A percentile compares a stretch with the other conserved stretches of the same genome.
phyloP scores from a whole-genome alignment of 805 yeast species.

The Tetrapisispora nanseiensis region DNA sequence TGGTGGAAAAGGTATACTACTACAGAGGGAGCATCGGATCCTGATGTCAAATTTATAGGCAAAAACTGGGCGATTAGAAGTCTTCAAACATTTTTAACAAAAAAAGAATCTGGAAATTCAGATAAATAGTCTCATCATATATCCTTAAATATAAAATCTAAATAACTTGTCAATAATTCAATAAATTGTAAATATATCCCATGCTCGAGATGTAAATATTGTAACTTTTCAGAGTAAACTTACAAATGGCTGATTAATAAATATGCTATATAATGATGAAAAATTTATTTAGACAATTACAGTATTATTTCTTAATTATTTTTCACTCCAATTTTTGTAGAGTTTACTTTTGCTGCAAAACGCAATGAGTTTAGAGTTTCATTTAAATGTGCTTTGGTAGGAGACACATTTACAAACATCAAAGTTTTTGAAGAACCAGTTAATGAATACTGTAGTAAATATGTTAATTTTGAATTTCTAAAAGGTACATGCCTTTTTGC shows the following conservation, averaged over 20 bases:
- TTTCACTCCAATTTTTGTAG: constrained; percentile 33
- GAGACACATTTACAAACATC: constrained; percentile 87
- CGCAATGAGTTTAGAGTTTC: constrained; percentile 81
- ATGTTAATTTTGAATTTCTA: constrained; percentile 88
- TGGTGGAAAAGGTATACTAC: constrained; percentile 68
- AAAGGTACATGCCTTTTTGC: constrained; percentile 68
- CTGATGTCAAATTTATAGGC: constrained; percentile 63
- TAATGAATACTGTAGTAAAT: constrained; percentile 71
- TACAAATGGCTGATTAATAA: neutral
- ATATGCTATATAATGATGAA: neutral
- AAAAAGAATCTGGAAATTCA: neutral
- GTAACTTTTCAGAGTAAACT: neutral
- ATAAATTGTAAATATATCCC: constrained; percentile 1
- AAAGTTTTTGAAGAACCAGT: constrained; percentile 81
- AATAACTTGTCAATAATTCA: neutral
- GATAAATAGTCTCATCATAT: no score
- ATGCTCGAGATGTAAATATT: neutral
- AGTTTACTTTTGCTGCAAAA: constrained; percentile 78
- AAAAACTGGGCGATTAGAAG: constrained; percentile 75
- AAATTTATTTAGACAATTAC: neutral
- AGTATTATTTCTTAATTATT: neutral
- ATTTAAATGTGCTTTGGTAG: constrained; percentile 46
- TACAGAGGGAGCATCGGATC: constrained; percentile 57
- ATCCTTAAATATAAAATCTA: no score
- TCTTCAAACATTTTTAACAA: constrained; percentile 39